phyloP scores from a whole-genome alignment of 192 early-diverging fungal species.

The Dimargaris xerosporica region DNA sequence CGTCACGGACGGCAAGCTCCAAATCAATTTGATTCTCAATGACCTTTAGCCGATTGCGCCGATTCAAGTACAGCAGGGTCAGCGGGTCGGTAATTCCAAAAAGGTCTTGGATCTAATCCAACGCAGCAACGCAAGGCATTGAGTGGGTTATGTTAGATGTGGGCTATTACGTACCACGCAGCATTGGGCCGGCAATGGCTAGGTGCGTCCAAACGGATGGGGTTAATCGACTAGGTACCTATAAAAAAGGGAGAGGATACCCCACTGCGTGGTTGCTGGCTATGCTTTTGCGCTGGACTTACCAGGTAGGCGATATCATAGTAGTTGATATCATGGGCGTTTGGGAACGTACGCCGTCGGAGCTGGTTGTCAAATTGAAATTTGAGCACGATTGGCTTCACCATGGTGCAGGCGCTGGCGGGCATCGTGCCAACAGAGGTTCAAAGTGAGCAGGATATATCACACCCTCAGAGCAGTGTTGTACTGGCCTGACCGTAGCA shows the following conservation, averaged over 20 bases:
- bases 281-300: neutral
- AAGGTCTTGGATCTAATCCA: conserved; percentile 5
- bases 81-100: conserved; percentile 10
- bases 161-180: neutral
- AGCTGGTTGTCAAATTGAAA: conserved; percentile 6
- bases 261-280: neutral
- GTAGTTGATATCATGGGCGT: conserved; percentile 5
- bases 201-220: neutral
- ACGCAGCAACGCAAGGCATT: neutral
- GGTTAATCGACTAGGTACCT: neutral
- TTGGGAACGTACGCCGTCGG: neutral
- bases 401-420: neutral
- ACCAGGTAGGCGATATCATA: conserved; percentile 9
- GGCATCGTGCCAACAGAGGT: too few species aligned
- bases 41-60: neutral
- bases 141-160: neutral
- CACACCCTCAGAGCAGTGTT: too few species aligned
- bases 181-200: neutral
- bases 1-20: conserved; percentile 3
- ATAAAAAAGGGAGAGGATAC: neutral
- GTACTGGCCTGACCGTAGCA: too few species aligned
- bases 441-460: too few species aligned
- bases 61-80: conserved; percentile 11
- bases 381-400: conserved; percentile 3
- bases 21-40: conserved; percentile 3